Evolutionary conservation across 2,329 filamentous ascomycete species (phyloP).

Genomic region (Diaporthe batatas): DNA sequence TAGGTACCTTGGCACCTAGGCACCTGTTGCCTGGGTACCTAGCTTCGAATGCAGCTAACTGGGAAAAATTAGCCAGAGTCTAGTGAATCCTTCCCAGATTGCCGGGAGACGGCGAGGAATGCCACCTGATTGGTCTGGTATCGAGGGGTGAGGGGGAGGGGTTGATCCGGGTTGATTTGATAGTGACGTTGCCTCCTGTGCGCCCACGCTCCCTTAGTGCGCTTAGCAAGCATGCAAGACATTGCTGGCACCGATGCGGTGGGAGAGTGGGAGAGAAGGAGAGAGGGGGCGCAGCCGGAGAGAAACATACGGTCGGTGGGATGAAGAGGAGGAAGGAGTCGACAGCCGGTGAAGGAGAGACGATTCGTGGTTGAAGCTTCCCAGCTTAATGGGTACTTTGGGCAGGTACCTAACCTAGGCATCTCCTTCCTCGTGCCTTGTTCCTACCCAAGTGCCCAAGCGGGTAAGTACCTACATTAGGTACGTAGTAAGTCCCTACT

Average conservation of each 20-base stretch:
- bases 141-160: constrained; percentile 10
- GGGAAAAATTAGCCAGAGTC: constrained; percentile 28
- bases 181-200: constrained; percentile 35
- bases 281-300: not conserved
- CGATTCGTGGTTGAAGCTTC: not conserved
- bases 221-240: constrained; percentile 41
- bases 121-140: not conserved
- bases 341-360: not conserved
- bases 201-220: constrained; percentile 3
- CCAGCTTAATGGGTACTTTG: not conserved
- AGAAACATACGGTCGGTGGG: too few species aligned
- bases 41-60: not conserved
- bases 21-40: too few species aligned
- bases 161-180: constrained; percentile 28
- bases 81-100: constrained; percentile 42
- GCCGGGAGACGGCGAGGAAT: constrained; percentile 35
- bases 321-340: not conserved
- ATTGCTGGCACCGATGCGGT: constrained; percentile 41
- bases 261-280: constrained; percentile 2
- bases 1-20: too few species aligned
- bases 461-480: too few species aligned
- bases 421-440: not conserved
- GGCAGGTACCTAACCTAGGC: too few species aligned
- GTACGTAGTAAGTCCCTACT: not conserved
- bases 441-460: not conserved